Evolutionary conservation across 352 stramenopile species (phyloP), one percentile per base, ranked within the genome.

Genomic region (Phytophthora parvispora): DNA sequence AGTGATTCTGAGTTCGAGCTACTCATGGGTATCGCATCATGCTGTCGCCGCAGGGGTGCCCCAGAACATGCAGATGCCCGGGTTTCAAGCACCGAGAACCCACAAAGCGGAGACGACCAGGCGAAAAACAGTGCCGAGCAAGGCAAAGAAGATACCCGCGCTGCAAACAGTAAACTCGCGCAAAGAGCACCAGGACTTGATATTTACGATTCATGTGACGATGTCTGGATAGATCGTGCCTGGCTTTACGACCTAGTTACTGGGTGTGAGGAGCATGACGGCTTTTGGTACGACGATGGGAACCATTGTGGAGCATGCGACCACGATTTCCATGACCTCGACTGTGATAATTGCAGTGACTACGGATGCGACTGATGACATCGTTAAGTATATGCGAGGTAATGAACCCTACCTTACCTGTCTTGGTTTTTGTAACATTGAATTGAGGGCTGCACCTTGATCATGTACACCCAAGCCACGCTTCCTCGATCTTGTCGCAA

Each of bases 401-500:
- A n/a, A n/a, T n/a, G n/a, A n/a, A n/a, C n/a, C n/a, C n/a, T n/a
- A n/a, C n/a, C n/a, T n/a, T n/a, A n/a, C n/a, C n/a, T n/a, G n/a
- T n/a, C n/a, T n/a, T n/a, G n/a, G n/a, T n/a, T n/a, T n/a, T n/a
- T n/a, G n/a, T n/a, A n/a, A n/a, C n/a, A n/a, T n/a, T n/a, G n/a
- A n/a, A n/a, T n/a, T n/a, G n/a, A n/a, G n/a, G n/a, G n/a, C n/a
- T n/a, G n/a, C n/a, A n/a, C n/a, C 22, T 24, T 7, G 1, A 4
- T 74, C 67, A 75, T n/a, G 28, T 22, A 36, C 72, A 80, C 4
- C 72, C 72, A 0, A 80, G 60, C 72, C 72, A 77, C 24, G 54
- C 52, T 38, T 80, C 72, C 49, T 77, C 68, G 18, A 47, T 13
- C 22, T 61, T 25, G 27, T 77, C 34, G 52, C 72, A 80, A 2